These are phyloP conservation scores for Cladophialophora immunda DNA, from an alignment of 2,329 filamentous ascomycete species.

Conservation along the genomic window DNA sequence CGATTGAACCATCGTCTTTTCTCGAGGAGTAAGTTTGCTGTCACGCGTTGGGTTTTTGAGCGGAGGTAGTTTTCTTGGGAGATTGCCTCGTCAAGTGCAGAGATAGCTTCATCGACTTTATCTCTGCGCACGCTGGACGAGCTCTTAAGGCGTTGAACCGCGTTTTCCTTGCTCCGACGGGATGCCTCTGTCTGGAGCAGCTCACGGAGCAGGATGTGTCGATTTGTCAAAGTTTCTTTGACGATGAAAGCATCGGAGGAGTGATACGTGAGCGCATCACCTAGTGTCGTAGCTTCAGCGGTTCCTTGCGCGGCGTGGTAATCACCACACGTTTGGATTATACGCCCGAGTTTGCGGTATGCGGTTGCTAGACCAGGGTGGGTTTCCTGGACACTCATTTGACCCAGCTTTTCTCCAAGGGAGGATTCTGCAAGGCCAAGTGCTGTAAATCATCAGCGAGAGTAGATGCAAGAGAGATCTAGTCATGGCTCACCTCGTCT, in stretches of 20 bases:
- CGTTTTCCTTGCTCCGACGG: slow-evolving; percentile 81
- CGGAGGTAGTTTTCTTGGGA: slow-evolving; percentile 81
- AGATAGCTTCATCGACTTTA: slow-evolving; percentile 98
- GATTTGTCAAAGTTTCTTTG: slow-evolving; percentile 96
- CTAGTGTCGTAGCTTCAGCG: slow-evolving; percentile 91
- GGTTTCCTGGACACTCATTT: slow-evolving; percentile 88
- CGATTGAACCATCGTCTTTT: slow-evolving; percentile 89
- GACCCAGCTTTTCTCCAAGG: slow-evolving; percentile 86
- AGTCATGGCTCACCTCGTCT: slow-evolving; percentile 74
- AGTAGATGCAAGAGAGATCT: slow-evolving; percentile 2
- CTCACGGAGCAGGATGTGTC: slow-evolving; percentile 94
- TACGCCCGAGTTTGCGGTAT: slow-evolving; percentile 92
- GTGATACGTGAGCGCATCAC: slow-evolving; percentile 93
- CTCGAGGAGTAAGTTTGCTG: slow-evolving; percentile 85
- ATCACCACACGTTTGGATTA: slow-evolving; percentile 92
- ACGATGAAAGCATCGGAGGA: slow-evolving; percentile 96
- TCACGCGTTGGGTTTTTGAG: slow-evolving; percentile 88
- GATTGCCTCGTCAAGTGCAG: slow-evolving; percentile 84
- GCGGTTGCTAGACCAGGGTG: slow-evolving; percentile 88
- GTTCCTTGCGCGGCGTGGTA: slow-evolving; percentile 97
- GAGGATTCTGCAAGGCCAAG: slow-evolving; percentile 92
- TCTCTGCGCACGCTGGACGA: slow-evolving; percentile 87
- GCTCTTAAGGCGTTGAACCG: slow-evolving; percentile 87
- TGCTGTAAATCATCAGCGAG: slow-evolving; percentile 60
- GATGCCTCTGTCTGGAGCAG: slow-evolving; percentile 88